A percentile compares a stretch with the other conserved stretches of the same genome.
These are phyloP conservation scores for Hanseniaspora lindneri DNA, from an alignment of 805 yeast genomes.

Conservation along the genomic window DNA sequence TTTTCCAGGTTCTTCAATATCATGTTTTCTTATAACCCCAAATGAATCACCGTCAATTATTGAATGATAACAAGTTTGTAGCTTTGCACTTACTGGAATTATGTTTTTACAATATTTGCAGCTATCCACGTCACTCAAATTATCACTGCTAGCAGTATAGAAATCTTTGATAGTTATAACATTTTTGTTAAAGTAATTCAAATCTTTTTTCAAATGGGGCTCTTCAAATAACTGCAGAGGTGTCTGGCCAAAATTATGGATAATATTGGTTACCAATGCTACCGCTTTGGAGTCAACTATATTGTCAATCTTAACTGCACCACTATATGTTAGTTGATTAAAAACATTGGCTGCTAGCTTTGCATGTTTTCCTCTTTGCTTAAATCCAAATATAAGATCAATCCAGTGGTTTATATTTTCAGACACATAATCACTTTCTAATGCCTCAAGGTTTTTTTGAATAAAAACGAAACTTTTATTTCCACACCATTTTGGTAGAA, in stretches of 20 bases:
- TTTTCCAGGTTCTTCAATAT: not conserved
- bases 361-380: constrained; percentile 65
- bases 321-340: constrained; percentile 74
- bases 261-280: constrained; percentile 67
- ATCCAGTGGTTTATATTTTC: constrained; percentile 71
- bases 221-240: constrained; percentile 59
- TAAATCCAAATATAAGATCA: constrained; percentile 69
- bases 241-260: constrained; percentile 87
- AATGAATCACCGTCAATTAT: constrained; percentile 28
- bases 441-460: constrained; percentile 64
- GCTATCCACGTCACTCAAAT: constrained; percentile 10
- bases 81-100: constrained; percentile 23
- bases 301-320: constrained; percentile 64
- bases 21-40: not conserved
- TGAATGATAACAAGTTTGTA: constrained; percentile 22
- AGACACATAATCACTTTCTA: constrained; percentile 73
- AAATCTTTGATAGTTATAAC: not conserved
- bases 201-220: constrained; percentile 45
- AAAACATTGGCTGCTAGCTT: constrained; percentile 59
- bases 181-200: not conserved
- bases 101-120: constrained; percentile 14
- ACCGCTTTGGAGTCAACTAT: constrained; percentile 64
- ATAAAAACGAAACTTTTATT: constrained; percentile 65
- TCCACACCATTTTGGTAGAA: constrained; percentile 74
- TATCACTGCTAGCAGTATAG: constrained; percentile 18